Percentiles rank a stretch among this genome's conserved stretches.
Evolutionary conservation across 2,329 filamentous ascomycete species (phyloP).

Genomic region (Colletotrichum higginsianum): DNA sequence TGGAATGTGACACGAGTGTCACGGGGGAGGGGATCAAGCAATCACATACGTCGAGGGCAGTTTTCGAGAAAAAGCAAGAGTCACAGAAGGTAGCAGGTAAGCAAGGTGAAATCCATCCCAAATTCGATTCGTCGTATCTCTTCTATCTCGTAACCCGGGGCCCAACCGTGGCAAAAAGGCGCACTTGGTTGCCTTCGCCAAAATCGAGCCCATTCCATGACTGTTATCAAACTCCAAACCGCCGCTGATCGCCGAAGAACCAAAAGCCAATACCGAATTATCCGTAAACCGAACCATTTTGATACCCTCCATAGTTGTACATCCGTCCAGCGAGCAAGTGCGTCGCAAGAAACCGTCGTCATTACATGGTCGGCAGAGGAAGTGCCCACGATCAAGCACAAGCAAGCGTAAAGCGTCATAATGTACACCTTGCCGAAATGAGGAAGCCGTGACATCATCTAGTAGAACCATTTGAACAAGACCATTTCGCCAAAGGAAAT

Average conservation of each 20-base stretch:
- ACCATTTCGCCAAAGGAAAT: constrained; percentile 16
- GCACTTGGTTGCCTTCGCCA: constrained; percentile 16
- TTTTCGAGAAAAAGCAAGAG: neutral
- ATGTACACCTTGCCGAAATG: constrained; percentile 30
- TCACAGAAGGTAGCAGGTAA: neutral
- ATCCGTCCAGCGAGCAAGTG: constrained; percentile 28
- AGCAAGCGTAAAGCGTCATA: constrained; percentile 36
- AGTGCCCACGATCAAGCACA: constrained; percentile 19
- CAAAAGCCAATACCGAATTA: constrained; percentile 10
- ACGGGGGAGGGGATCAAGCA: neutral
- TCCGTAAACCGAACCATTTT: constrained; percentile 19
- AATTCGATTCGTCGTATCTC: constrained; percentile 37
- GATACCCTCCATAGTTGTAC: constrained; percentile 30
- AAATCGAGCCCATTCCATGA: constrained; percentile 8
- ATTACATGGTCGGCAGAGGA: constrained; percentile 33
- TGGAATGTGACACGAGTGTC: constrained; percentile 20
- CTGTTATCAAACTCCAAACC: constrained; percentile 5
- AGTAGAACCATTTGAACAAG: constrained; percentile 9
- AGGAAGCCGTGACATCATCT: constrained; percentile 32
- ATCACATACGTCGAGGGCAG: neutral
- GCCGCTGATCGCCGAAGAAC: constrained; percentile 17
- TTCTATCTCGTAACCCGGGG: constrained; percentile 15
- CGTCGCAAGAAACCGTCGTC: constrained; percentile 32
- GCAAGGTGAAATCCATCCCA: constrained; percentile 24
- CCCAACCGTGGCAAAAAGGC: constrained; percentile 5